Base-by-base conservation (phyloP, 257 asterid genomes). In the Haberlea rhodopensis region DNA sequence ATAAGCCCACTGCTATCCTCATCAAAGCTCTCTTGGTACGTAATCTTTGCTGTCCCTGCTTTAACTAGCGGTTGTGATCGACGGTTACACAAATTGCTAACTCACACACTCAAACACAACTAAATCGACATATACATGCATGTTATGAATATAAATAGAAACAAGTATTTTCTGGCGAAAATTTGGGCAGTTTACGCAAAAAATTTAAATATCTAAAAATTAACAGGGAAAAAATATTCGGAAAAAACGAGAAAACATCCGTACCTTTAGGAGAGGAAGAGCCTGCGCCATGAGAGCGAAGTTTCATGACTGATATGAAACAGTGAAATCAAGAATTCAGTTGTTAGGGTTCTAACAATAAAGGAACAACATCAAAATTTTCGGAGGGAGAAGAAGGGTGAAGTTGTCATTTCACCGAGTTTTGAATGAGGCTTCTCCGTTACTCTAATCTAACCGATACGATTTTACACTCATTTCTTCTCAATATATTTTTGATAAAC, bases 11-110 rank as follows among this genome's bases (percentile, higher is more conserved):
- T 4, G 31, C 4, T 62, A 40, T 70, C 81, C 9, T 72, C 82
- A 26, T 75, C 83, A 2, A 81, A 81, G 54, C 79, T 60, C 52
- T 77, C 77, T n/a, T 0, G 5, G 76, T 81, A 63, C 72, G 66
- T 43, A 15, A 51, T n/a, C 53, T 75, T 78, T 71, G 1, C 71
- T 60, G 72, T 78, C 45, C 79, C 86, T 81, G 71, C 54, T 10
- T 20, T 18, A 68, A 59, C 53, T 37, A 28, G 53, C 58, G 58
- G 6, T 26, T 52, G n/a, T 24, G 20, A 62, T 45, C 63, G 48
- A 27, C 66, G 69, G 34, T 21, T 28, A 24, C 61, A 28, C 67
- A 27, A 53, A 55, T 40, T 37, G 51, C 5, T 22, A 23, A 29
- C 23, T 18, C 23, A 53, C 23, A n/a, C 45, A 49, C 8, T 4